phyloP scores from a whole-genome alignment of 164 flowering plant species.

The Cinnamomum micranthum region DNA sequence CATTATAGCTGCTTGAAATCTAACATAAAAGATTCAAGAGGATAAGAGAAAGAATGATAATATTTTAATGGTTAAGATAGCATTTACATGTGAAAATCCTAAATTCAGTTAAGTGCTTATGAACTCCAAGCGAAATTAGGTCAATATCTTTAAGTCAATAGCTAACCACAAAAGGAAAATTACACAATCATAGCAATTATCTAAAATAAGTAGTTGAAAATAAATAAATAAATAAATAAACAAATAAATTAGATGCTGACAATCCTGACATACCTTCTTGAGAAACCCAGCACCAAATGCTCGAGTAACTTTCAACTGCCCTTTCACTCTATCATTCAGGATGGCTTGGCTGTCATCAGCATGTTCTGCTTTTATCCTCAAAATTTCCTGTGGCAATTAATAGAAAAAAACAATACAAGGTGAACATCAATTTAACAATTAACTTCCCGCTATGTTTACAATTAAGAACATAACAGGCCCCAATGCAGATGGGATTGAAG shows the following conservation, averaged over 20 bases:
- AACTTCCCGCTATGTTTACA: no score
- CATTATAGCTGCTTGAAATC: no score
- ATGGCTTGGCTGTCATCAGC: slow-evolving; percentile 52
- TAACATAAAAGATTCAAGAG: no score
- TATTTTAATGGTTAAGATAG: no score
- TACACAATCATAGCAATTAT: neutral
- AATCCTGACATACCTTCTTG: slow-evolving; percentile 41
- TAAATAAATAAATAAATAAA: no score
- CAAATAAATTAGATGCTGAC: slow-evolving; percentile 7
- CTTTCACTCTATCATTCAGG: slow-evolving; percentile 60
- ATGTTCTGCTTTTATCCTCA: slow-evolving; percentile 56
- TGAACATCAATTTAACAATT: no score
- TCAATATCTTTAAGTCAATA: neutral
- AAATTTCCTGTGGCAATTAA: slow-evolving; percentile 42
- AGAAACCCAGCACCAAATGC: slow-evolving; percentile 72
- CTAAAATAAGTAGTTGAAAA: neutral
- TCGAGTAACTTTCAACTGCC: slow-evolving; percentile 64
- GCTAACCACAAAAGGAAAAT: neutral
- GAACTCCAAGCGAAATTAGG: no score
- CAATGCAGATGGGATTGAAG: no score
- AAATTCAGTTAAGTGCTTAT: no score
- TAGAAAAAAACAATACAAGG: neutral
- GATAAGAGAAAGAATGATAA: no score
- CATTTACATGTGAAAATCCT: no score
- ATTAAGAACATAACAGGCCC: no score